These are phyloP conservation scores for Hansfordia pulvinata DNA, from an alignment of 2,329 filamentous ascomycete species.

Conservation along the genomic window DNA sequence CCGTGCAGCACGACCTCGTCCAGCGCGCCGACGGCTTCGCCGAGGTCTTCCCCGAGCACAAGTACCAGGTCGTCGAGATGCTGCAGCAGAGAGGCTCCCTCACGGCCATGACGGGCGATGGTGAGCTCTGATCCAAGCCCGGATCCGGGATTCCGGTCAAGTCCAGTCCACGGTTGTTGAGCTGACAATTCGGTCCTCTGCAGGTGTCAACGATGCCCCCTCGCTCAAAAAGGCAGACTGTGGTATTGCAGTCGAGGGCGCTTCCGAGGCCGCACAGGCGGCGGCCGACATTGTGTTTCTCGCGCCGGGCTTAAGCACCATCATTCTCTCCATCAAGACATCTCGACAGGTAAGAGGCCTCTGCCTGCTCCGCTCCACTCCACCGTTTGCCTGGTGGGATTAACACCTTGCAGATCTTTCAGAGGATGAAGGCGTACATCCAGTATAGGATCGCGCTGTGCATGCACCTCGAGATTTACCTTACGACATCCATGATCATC, in stretches of 20 bases:
- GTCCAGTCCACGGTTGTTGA: too few relatives aligned
- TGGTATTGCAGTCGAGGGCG: constrained; percentile 61
- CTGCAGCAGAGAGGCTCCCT: constrained; percentile 59
- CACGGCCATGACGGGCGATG: constrained; percentile 66
- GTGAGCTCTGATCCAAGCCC: too few relatives aligned
- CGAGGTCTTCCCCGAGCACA: constrained; percentile 64
- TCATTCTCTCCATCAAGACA: constrained; percentile 61
- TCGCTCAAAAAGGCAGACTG: constrained; percentile 64
- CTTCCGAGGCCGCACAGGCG: constrained; percentile 59
- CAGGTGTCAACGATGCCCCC: constrained; percentile 57
- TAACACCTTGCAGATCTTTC: constrained; percentile 62
- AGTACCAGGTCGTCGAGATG: constrained; percentile 67
- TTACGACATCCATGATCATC: constrained; percentile 67
- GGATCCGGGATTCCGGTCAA: too few relatives aligned
- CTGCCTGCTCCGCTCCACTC: not conserved
- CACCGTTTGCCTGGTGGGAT: too few relatives aligned
- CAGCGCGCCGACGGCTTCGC: constrained; percentile 64
- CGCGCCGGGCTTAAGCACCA: constrained; percentile 57
- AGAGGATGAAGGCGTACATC: constrained; percentile 67
- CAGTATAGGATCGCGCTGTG: constrained; percentile 67
- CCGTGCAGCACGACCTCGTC: constrained; percentile 62
- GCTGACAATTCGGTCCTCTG: too few relatives aligned
- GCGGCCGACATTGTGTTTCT: constrained; percentile 65
- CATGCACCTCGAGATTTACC: constrained; percentile 62
- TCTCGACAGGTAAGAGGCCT: constrained; percentile 32